phyloP scores from a whole-genome alignment of 768 basidiomycete species.

The Tylopilus intermedius region DNA sequence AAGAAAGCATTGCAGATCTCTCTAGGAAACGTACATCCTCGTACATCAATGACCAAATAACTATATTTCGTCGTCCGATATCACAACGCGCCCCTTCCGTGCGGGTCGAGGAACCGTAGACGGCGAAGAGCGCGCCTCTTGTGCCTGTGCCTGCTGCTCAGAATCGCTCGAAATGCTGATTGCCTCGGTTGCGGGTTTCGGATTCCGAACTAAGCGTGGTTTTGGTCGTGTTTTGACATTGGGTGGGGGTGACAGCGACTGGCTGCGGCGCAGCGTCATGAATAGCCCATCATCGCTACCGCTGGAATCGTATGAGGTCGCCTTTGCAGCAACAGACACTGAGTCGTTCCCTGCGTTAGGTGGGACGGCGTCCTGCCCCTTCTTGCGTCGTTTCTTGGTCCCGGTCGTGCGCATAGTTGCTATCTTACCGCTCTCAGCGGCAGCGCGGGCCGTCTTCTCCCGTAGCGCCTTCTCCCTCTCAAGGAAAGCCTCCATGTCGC shows the following conservation, averaged over 20 bases:
- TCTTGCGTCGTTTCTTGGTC: conserved; percentile 55
- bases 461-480: conserved; percentile 64
- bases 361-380: conserved; percentile 41
- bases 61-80: conserved; percentile 38
- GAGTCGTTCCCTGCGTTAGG: conserved; percentile 33
- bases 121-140: neutral
- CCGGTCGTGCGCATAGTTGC: conserved; percentile 43
- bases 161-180: conserved; percentile 22
- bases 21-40: conserved; percentile 4
- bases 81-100: conserved; percentile 29
- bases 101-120: conserved; percentile 10
- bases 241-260: conserved; percentile 20
- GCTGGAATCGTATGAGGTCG: conserved; percentile 18
- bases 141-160: conserved; percentile 5
- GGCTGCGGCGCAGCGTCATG: conserved; percentile 19
- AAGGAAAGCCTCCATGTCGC: conserved; percentile 78
- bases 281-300: conserved; percentile 28
- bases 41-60: conserved; percentile 5
- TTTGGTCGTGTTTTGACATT: conserved; percentile 26
- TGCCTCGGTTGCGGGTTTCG: conserved; percentile 11
- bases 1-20: conserved; percentile 2
- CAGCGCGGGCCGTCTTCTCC: conserved; percentile 45
- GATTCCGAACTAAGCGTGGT: conserved; percentile 41
- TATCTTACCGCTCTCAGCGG: conserved; percentile 39
- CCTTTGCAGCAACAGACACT: conserved; percentile 9